phyloP scores from a whole-genome alignment of 345 rosid species.

The Citrus sinensis region DNA sequence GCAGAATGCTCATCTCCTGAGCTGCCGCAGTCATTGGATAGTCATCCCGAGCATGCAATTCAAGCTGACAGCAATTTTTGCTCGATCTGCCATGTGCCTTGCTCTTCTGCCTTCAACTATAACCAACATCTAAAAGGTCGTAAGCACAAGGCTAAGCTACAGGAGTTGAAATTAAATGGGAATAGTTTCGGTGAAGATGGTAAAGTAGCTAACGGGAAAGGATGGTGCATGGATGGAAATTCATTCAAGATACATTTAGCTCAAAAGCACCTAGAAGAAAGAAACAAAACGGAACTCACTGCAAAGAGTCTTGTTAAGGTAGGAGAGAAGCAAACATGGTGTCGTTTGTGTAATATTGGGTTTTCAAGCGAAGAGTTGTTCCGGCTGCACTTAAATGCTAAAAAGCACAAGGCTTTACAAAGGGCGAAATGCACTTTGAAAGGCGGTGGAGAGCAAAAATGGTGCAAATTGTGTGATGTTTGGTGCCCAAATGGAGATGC shows the following conservation, averaged over 20 bases:
- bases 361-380: too few species aligned
- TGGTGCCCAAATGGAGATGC: constrained; percentile 12
- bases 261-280: too few species aligned
- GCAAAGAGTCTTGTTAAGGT: too few species aligned
- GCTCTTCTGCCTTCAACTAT: constrained; percentile 10
- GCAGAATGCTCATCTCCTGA: constrained; percentile 1
- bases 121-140: constrained; percentile 20
- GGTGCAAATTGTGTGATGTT: constrained; percentile 16
- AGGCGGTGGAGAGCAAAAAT: not conserved
- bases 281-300: too few species aligned
- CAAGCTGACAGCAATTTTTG: not conserved
- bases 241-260: constrained; percentile 1
- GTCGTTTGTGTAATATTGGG: too few species aligned
- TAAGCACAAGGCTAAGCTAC: constrained; percentile 20
- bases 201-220: not conserved
- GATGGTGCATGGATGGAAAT: constrained; percentile 19
- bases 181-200: not conserved
- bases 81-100: constrained; percentile 22
- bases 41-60: not conserved
- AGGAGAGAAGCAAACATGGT: too few species aligned
- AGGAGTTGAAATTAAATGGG: not conserved
- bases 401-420: constrained; percentile 16
- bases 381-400: constrained; percentile 1
- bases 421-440: not conserved
- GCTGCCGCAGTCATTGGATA: not conserved